Evolutionary conservation across 176 grass and related monocot genomes (phyloP).

Genomic region (Phragmites australis): DNA sequence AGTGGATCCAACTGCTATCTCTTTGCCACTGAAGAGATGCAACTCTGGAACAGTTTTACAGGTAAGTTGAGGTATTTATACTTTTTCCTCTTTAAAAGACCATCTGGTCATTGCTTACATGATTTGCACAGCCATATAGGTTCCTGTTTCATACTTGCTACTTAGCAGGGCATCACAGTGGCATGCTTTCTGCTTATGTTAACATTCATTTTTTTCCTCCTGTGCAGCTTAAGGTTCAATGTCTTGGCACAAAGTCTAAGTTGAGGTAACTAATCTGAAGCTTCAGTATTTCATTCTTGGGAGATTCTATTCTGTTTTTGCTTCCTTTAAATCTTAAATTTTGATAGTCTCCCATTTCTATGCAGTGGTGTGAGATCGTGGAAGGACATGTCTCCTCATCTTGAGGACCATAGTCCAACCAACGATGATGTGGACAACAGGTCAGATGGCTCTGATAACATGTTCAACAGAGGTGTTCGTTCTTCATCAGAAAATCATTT

Average conservation of each 20-base stretch:
- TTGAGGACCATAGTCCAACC: conserved; percentile 51
- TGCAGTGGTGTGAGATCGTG: conserved; percentile 63
- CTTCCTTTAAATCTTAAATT: conserved; percentile 1
- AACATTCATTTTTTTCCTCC: background rate
- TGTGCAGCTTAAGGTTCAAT: conserved; percentile 93
- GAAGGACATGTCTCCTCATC: conserved; percentile 60
- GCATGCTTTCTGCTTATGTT: conserved; percentile 6
- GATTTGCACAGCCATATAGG: background rate
- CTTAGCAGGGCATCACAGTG: background rate
- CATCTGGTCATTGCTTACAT: background rate
- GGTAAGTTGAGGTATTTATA: conserved; percentile 33
- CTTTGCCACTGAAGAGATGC: conserved; percentile 76
- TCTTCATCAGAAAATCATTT: conserved; percentile 58
- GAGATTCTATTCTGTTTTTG: background rate
- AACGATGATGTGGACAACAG: conserved; percentile 67
- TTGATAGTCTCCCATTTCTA: conserved; percentile 27
- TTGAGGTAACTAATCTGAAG: conserved; percentile 43
- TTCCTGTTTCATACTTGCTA: background rate
- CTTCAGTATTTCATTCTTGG: background rate
- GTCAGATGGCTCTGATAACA: conserved; percentile 76
- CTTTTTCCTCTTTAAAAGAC: background rate
- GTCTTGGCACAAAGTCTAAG: conserved; percentile 72
- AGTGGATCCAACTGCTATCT: conserved; percentile 63
- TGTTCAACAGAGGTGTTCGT: conserved; percentile 45
- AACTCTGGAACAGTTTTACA: conserved; percentile 85